phyloP scores from a whole-genome alignment of 371 early-diverging fungal genomes.

The Circinella minor region DNA sequence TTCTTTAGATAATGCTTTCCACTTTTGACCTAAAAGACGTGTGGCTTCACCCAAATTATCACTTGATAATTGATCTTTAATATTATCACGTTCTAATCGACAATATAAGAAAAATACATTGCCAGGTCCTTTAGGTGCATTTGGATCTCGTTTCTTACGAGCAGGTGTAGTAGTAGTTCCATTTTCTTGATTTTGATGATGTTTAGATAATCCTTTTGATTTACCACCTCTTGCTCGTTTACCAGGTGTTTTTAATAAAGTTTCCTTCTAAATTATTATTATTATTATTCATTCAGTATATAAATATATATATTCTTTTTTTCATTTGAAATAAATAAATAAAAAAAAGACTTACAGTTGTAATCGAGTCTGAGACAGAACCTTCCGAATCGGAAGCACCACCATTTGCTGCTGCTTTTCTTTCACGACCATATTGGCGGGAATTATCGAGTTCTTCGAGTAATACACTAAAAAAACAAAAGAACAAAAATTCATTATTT shows the following conservation, averaged over 20 bases:
- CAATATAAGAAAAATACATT: slow-evolving; percentile 69
- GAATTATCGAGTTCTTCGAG: slow-evolving; percentile 32
- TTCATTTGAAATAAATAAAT: not conserved
- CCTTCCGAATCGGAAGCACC: slow-evolving; percentile 13
- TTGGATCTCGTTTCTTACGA: slow-evolving; percentile 57
- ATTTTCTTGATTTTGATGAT: not conserved
- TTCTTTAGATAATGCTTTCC: slow-evolving; percentile 48
- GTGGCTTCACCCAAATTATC: slow-evolving; percentile 52
- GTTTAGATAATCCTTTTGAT: not conserved
- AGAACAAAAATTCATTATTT: too few species aligned
- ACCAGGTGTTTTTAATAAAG: not conserved
- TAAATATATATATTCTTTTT: too few species aligned
- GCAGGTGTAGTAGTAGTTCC: not conserved
- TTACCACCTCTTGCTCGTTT: not conserved
- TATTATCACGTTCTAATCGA: slow-evolving; percentile 54
- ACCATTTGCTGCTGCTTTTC: not conserved
- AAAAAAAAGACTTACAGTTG: slow-evolving; percentile 16
- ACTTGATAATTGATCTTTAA: slow-evolving; percentile 55
- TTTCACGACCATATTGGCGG: slow-evolving; percentile 12
- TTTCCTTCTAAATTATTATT: not conserved
- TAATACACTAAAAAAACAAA: slow-evolving; percentile 19
- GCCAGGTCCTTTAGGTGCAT: slow-evolving; percentile 66
- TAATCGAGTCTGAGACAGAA: slow-evolving; percentile 35
- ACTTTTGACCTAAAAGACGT: slow-evolving; percentile 47
- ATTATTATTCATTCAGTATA: not conserved